Evolutionary conservation across 2,329 filamentous ascomycete genomes (phyloP), one percentile per base, ranked within the genome.

Genomic region (Westerdykella aurantiaca): DNA sequence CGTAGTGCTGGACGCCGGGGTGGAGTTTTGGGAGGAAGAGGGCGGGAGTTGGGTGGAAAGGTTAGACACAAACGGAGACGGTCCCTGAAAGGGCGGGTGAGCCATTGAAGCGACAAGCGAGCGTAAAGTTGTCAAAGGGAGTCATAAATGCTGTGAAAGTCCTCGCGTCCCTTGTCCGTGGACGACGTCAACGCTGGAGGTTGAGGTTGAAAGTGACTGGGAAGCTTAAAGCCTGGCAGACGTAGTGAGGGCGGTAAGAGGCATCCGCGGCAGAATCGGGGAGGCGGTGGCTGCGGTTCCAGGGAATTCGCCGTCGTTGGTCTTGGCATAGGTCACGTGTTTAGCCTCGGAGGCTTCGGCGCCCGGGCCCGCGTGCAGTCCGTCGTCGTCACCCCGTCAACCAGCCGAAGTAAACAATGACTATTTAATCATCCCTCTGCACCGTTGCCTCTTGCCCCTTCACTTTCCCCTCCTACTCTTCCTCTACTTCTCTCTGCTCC

Each of bases 1-100:
- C 39, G 78, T 69, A 41, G 56, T 61, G 53, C 65, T 67, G 55
- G 56, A 66, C 48, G 67, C 64, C 31, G 62, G 51, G 44, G 57
- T 43, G 37, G 50, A 35, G 49, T 66, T 62, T 44, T 62, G 48
- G 45, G 47, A 46, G 44, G 52, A 43, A 31, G 48, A 49, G 48
- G 21, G 49, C 42, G 46, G 57, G 46, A 46, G 35, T 37, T 37
- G 38, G 13, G 33, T 12, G 38, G 43, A 37, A 14, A 22, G 17
- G 37, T 39, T 44, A 41, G 37, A 41, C 39, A 50, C 38, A 42
- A 57, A 57, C 39, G 55, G 55, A 43, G 51, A 53, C 39, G 53
- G 39, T 38, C 52, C 43, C 35, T 53, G 29, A 34, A 50, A 51
- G 16, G 44, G 43, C 11, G 51, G 38, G 34, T 60, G 57, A 43